Evolutionary conservation across 768 basidiomycete genomes (phyloP).

Genomic region (Amanita inopinata): DNA sequence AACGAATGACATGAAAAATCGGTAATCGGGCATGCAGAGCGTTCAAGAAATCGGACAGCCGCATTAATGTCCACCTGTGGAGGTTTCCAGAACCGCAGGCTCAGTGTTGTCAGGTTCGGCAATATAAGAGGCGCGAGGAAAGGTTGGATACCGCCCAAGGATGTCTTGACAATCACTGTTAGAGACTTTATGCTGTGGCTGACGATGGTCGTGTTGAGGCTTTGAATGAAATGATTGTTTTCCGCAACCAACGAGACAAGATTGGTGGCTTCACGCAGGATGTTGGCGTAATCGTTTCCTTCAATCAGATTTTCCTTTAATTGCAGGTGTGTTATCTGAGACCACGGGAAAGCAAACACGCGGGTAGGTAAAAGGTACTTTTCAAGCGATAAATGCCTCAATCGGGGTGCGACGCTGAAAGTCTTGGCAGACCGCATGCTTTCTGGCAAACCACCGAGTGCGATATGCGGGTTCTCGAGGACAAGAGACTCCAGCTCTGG

Average conservation of each 20-base stretch:
- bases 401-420: neutral
- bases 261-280: neutral
- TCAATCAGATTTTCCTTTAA: conserved; percentile 3
- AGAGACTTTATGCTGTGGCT: conserved; percentile 2
- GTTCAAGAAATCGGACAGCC: conserved; percentile 1
- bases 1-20: neutral
- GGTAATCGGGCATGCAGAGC: neutral
- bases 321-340: conserved; percentile 3
- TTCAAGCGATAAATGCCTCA: neutral
- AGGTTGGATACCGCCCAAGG: neutral
- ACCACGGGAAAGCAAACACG: conserved; percentile 3
- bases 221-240: neutral
- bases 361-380: conserved; percentile 3
- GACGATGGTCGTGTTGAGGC: neutral
- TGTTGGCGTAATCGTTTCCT: conserved; percentile 1
- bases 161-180: neutral
- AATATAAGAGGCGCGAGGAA: neutral
- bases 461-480: conserved; percentile 1
- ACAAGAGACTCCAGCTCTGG: conserved; percentile 3
- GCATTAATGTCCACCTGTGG: neutral
- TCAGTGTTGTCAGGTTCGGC: conserved; percentile 1
- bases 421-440: neutral
- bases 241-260: neutral
- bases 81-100: neutral
- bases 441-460: neutral